Percentiles rank a stretch among this genome's conserved stretches.
Conservation (phyloP, 148 eudicot genomes). For the Amaranthus palmeri region DNA sequence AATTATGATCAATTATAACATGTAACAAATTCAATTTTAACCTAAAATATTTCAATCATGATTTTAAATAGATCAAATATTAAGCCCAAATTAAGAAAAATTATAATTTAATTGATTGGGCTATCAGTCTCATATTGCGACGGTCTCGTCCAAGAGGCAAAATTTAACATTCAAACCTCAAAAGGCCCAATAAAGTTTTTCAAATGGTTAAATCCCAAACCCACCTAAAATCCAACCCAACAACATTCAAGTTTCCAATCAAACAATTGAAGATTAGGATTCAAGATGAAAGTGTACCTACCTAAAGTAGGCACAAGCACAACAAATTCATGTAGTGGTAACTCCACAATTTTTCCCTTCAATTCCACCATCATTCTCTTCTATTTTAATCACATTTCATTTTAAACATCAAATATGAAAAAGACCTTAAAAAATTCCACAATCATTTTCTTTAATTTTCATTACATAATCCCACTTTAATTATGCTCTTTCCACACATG, state of each 20-base stretch:
- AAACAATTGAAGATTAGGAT: neutral
- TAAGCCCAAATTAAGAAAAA: too few relatives aligned
- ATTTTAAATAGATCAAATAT: too few relatives aligned
- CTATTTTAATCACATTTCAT: neutral
- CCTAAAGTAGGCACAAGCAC: neutral
- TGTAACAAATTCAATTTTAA: too few relatives aligned
- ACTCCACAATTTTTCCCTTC: slow-evolving; percentile 8
- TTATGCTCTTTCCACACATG: neutral
- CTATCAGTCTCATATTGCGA: too few relatives aligned
- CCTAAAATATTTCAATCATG: too few relatives aligned
- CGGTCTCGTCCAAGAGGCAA: too few relatives aligned
- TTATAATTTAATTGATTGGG: too few relatives aligned
- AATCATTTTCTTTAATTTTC: neutral
- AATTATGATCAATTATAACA: too few relatives aligned
- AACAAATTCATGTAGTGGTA: slow-evolving; percentile 3
- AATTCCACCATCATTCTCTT: slow-evolving; percentile 1
- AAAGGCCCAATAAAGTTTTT: too few relatives aligned
- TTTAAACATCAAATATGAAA: neutral
- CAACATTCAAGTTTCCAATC: neutral
- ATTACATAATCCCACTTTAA: neutral
- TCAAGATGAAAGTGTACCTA: neutral
- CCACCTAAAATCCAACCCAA: neutral
- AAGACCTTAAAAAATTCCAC: too few relatives aligned
- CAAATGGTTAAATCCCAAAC: too few relatives aligned
- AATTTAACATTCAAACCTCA: too few relatives aligned